Evolutionary conservation across 2,329 filamentous ascomycete genomes (phyloP).

Genomic region (Colletotrichum musicola): DNA sequence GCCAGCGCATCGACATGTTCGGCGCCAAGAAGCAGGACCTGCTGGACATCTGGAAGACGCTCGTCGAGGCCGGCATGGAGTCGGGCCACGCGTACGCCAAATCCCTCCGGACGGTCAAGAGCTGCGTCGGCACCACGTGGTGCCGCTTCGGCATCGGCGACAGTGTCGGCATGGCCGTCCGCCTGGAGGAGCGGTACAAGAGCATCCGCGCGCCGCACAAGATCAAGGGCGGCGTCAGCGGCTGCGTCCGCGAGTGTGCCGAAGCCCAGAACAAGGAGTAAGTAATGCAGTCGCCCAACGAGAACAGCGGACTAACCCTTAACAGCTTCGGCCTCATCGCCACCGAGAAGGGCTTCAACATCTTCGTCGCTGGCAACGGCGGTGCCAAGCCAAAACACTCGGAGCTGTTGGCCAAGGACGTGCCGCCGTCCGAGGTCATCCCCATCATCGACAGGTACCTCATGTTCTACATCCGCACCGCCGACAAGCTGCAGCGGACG

Average conservation of each 20-base stretch:
- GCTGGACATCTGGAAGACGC: constrained; percentile 81
- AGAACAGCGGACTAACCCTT: constrained; percentile 32
- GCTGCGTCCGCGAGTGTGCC: constrained; percentile 92
- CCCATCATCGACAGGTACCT: constrained; percentile 90
- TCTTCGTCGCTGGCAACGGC: constrained; percentile 91
- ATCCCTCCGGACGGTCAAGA: constrained; percentile 89
- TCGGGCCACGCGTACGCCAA: constrained; percentile 93
- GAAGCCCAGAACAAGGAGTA: constrained; percentile 94
- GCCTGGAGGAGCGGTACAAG: constrained; percentile 92
- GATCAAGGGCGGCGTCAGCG: constrained; percentile 90
- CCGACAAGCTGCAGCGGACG: constrained; percentile 89
- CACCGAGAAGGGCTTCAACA: constrained; percentile 93
- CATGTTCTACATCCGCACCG: constrained; percentile 94
- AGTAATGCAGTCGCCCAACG: constrained; percentile 44
- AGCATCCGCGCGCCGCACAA: constrained; percentile 91
- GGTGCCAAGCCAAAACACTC: constrained; percentile 87
- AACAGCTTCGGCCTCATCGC: constrained; percentile 87
- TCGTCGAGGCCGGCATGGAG: constrained; percentile 89
- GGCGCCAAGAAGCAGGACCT: constrained; percentile 91
- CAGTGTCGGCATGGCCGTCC: constrained; percentile 90
- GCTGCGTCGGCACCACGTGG: constrained; percentile 92
- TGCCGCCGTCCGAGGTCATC: constrained; percentile 84
- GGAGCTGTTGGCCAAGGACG: constrained; percentile 87
- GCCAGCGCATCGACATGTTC: constrained; percentile 93
- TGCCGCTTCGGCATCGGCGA: constrained; percentile 91